Evolutionary conservation across 2,329 filamentous ascomycete genomes (phyloP), one percentile per base, ranked within the genome.

Genomic region (Stachybotrys echinatus): DNA sequence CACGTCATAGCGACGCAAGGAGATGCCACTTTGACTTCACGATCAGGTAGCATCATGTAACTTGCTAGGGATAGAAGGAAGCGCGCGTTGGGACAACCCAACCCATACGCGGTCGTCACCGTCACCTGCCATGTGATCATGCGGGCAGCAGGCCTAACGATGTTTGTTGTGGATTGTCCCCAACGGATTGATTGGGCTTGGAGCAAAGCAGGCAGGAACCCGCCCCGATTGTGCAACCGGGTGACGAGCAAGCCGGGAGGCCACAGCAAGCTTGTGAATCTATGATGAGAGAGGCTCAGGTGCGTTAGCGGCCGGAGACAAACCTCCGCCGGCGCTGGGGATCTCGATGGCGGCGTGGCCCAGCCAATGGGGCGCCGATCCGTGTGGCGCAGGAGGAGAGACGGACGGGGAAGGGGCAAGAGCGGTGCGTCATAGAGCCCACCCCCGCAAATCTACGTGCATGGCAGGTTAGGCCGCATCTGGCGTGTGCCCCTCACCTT

Each of bases 321-420:
- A 34, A 34, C 27, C 27, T 34, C 27, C 27, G 27, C 27, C 27
- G 27, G 27, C 27, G 27, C 14, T 34, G 27, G 10, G 5, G 14
- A 34, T 34, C 27, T 34, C 27, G 27, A 34, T 34, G 27, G 27
- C 27, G 14, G 3, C 14, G 5, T 14, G 48, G 48, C 45, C 42
- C 39, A 45, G 52, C 58, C 56, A 60, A 61, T 61, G 52, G 57
- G 48, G 52, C 45, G 23, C 49, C n/a, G n/a, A n/a, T n/a, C n/a
- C 27, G 27, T 34, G 27, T 14, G 5, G 27, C 27, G 10, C 27
- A 34, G 27, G 10, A 14, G 27, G 10, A 5, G 3, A 34, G 27
- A 34, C 27, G 14, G 27, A 10, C 10, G 27, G 10, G 5, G 3
- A 34, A 14, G 14, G 2, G 27, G 27, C 27, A 34, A 34, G 27